Base-by-base conservation (phyloP, 768 basidiomycete genomes). In the Xanthoconium purpureum region DNA sequence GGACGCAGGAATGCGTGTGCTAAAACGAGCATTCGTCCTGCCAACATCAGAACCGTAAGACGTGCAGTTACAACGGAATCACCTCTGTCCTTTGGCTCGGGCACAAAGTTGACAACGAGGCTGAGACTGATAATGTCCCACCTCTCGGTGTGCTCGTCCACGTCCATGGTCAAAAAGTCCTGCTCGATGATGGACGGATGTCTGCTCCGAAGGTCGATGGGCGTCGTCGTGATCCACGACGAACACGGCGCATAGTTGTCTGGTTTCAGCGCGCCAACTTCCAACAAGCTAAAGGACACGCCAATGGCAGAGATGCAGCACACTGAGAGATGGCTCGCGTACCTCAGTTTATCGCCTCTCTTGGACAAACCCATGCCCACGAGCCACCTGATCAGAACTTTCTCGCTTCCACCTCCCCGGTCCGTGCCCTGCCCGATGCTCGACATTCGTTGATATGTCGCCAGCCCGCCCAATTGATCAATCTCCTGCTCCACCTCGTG, bases 71-170 rank as follows among this genome's bases (percentile, higher is more conserved):
- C 6, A 48, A 52, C 13, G 2, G 4, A 44, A 28, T 59, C 56
- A 91, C 94, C 94, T 84, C 94, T 77, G 52, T 91, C 85, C 47
- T 74, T 74, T 0, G 89, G 76, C 29, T 84, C 79, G 24, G 90
- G 86, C 2, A 94, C 89, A 65, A 95, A 97, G 66, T 97, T 97
- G 5, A 97, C 72, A 5, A 97, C 94, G 36, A 97, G 74, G 64
- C 92, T 94, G 28, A 95, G 82, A 68, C 91, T 92, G 55, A 96
- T 80, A 18, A 85, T 66, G 61, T 92, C 87, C 88, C 92, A 97
- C 61, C 75, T 76, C 57, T 73, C 78, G 11, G 66, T 66, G 64
- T 88, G 73, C 60, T 79, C 74, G 17, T 63, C 66, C 50, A 70
- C 62, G 49, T 87, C 81, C 70, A 94, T 75, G 6, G 79, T 66